Percentiles rank a stretch among this genome's conserved stretches.
phyloP scores from a whole-genome alignment of 495 filamentous ascomycete genomes.

The Bacidia gigantensis region DNA sequence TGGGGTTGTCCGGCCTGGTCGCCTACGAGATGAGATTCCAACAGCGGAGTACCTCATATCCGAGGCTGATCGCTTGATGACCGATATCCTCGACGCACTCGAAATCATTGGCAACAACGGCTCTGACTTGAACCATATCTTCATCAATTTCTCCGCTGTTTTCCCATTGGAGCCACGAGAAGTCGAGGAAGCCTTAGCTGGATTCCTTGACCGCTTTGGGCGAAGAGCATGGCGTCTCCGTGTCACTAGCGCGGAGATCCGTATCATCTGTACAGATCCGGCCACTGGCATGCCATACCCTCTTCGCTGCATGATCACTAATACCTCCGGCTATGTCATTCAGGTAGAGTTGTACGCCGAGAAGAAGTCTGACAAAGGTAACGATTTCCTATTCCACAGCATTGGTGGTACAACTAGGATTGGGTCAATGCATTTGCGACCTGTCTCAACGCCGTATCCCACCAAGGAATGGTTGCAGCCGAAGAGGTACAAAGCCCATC shows the following conservation, averaged over 20 bases:
- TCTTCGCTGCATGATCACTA: constrained; percentile 90
- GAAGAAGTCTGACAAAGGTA: constrained; percentile 88
- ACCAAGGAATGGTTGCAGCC: constrained; percentile 98
- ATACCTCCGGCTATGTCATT: constrained; percentile 97
- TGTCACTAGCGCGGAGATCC: constrained; percentile 94
- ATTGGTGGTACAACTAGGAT: constrained; percentile 91
- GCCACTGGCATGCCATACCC: constrained; percentile 75
- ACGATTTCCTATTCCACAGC: constrained; percentile 94
- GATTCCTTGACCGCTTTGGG: constrained; percentile 93
- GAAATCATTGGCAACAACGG: constrained; percentile 99
- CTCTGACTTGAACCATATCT: constrained; percentile 99
- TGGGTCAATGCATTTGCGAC: constrained; percentile 84
- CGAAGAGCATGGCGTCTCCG: constrained; percentile 91
- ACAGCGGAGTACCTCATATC: constrained; percentile 96
- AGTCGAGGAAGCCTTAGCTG: constrained; percentile 85
- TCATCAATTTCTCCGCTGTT: constrained; percentile 94
- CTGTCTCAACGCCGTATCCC: constrained; percentile 83
- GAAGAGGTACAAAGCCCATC: constrained; percentile 96
- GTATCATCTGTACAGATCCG: constrained; percentile 91
- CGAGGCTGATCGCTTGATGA: constrained; percentile 90
- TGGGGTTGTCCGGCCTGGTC: constrained; percentile 80
- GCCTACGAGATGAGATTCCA: constrained; percentile 90
- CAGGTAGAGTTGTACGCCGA: constrained; percentile 96
- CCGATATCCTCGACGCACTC: constrained; percentile 91
- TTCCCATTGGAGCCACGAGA: constrained; percentile 84